phyloP scores from a whole-genome alignment of 352 stramenopile genomes.

The Aphanomyces cochlioides region DNA sequence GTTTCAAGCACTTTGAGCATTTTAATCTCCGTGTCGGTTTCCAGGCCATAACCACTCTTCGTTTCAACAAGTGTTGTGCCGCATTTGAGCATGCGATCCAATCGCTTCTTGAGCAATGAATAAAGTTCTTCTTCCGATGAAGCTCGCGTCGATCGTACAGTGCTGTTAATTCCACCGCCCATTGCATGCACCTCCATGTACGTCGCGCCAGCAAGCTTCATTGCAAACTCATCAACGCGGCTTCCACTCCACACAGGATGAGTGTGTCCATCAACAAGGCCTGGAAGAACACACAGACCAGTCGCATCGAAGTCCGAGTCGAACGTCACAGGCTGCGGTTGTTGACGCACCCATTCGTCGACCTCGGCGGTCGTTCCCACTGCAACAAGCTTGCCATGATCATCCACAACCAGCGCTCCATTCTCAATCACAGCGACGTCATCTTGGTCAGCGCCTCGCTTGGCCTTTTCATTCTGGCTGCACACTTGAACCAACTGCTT shows the following conservation, averaged over 20 bases:
- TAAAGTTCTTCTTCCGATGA: constrained; percentile 63
- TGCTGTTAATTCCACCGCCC: constrained; percentile 76
- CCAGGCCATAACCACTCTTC: constrained; percentile 83
- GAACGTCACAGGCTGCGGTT: constrained; percentile 63
- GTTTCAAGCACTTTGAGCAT: constrained; percentile 79
- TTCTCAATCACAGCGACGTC: constrained; percentile 57
- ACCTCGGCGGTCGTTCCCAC: constrained; percentile 59
- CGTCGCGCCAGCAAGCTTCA: constrained; percentile 80
- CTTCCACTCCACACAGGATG: constrained; percentile 82
- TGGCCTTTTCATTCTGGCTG: constrained; percentile 54
- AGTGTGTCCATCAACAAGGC: constrained; percentile 79
- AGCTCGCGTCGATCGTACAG: constrained; percentile 61
- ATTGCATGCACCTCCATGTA: constrained; percentile 83
- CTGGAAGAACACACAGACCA: constrained; percentile 64
- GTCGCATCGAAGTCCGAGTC: constrained; percentile 66
- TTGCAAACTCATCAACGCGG: constrained; percentile 81
- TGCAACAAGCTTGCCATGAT: constrained; percentile 52
- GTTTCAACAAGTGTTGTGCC: constrained; percentile 76
- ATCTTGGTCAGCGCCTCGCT: constrained; percentile 56
- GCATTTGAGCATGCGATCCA: constrained; percentile 70
- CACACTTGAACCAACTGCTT: constrained; percentile 74
- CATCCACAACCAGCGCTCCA: constrained; percentile 56
- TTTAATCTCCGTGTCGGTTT: constrained; percentile 77
- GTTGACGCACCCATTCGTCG: constrained; percentile 46
- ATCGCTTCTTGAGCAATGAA: constrained; percentile 43